phyloP scores from a whole-genome alignment of 2,329 filamentous ascomycete species.

The Raffaelea deltoideospora region DNA sequence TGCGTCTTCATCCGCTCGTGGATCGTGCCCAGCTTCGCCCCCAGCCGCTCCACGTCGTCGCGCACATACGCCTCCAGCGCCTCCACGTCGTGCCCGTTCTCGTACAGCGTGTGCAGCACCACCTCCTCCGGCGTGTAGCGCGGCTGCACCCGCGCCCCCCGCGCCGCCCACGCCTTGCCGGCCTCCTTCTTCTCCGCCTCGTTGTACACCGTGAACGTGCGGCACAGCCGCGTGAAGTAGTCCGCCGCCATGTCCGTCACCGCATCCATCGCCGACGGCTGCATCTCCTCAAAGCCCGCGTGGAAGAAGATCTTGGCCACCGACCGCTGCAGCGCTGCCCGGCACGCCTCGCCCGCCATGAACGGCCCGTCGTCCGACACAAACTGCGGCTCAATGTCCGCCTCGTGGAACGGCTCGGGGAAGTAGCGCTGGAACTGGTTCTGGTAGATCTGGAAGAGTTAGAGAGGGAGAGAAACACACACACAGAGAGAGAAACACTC shows the following conservation, averaged over 20 bases:
- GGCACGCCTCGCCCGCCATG: constrained; percentile 69
- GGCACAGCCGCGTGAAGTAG: constrained; percentile 74
- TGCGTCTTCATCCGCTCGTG: constrained; percentile 93
- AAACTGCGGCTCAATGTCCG: constrained; percentile 77
- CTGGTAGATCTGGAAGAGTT: constrained; percentile 58
- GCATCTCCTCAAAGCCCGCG: constrained; percentile 90
- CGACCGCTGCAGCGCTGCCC: constrained; percentile 73
- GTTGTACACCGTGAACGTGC: constrained; percentile 66
- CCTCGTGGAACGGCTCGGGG: constrained; percentile 73
- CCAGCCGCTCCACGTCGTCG: constrained; percentile 81
- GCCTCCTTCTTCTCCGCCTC: constrained; percentile 65
- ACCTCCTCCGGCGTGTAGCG: constrained; percentile 75
- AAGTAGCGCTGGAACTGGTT: constrained; percentile 98
- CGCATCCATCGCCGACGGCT: constrained; percentile 82
- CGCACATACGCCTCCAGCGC: constrained; percentile 73
- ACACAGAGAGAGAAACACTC: neutral
- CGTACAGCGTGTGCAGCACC: constrained; percentile 69
- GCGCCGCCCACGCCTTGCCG: constrained; percentile 21
- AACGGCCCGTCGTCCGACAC: constrained; percentile 78
- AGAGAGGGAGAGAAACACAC: constrained; percentile 8
- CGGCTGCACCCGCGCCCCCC: constrained; percentile 35
- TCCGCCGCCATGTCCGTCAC: constrained; percentile 80
- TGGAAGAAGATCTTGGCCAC: constrained; percentile 94
- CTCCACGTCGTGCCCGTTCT: constrained; percentile 72
- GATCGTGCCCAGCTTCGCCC: constrained; percentile 62